These are phyloP conservation scores for Torrubiella hemipterigena DNA, from an alignment of 2,329 filamentous ascomycete genomes.

Conservation along the genomic window DNA sequence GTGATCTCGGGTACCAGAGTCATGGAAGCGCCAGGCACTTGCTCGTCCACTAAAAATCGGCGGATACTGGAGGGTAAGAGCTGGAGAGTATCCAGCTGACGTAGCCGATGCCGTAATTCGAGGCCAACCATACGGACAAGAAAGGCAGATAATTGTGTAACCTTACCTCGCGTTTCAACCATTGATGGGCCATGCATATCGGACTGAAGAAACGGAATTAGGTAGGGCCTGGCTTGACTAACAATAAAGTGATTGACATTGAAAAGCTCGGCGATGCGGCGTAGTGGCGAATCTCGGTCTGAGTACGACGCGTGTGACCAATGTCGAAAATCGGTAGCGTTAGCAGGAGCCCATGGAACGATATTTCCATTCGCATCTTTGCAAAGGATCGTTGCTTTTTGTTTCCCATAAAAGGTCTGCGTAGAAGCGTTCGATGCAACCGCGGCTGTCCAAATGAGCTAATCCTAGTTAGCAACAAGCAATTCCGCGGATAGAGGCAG, in stretches of 20 bases:
- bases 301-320: slow-evolving; percentile 55
- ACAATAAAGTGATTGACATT: slow-evolving; percentile 95
- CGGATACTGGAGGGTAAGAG: slow-evolving; percentile 58
- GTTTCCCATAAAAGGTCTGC: slow-evolving; percentile 51
- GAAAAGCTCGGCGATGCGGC: slow-evolving; percentile 69
- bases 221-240: slow-evolving; percentile 80
- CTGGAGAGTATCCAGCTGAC: slow-evolving; percentile 68
- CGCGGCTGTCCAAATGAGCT: slow-evolving; percentile 72
- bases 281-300: slow-evolving; percentile 53
- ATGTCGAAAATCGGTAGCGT: slow-evolving; percentile 51
- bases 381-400: slow-evolving; percentile 57
- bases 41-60: slow-evolving; percentile 72
- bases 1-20: slow-evolving; percentile 74
- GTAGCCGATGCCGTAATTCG: slow-evolving; percentile 69
- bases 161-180: slow-evolving; percentile 45
- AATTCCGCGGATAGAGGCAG: background rate
- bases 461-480: slow-evolving; percentile 5
- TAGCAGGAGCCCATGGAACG: slow-evolving; percentile 57
- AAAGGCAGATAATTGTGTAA: slow-evolving; percentile 44
- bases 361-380: slow-evolving; percentile 65
- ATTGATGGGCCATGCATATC: slow-evolving; percentile 66
- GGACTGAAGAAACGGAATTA: slow-evolving; percentile 73
- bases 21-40: slow-evolving; percentile 64
- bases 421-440: slow-evolving; percentile 63
- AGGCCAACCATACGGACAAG: slow-evolving; percentile 58